Percentiles rank a stretch among this genome's conserved stretches.
Conservation (phyloP, 768 basidiomycete genomes). For the Trametes coccinea region DNA sequence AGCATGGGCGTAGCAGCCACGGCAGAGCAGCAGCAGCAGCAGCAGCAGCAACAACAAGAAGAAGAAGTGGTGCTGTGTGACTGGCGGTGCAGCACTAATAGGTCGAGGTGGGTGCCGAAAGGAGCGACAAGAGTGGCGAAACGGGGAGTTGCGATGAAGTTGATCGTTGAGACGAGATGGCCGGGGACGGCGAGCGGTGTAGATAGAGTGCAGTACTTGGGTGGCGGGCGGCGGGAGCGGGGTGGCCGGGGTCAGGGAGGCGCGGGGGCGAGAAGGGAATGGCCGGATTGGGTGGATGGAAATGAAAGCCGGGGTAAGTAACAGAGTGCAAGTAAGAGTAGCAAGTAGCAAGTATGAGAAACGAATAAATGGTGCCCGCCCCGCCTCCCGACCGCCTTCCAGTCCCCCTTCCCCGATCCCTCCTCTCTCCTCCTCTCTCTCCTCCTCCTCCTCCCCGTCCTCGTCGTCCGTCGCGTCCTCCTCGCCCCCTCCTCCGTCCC, state of each 20-base stretch:
- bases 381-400: slow-evolving; percentile 20
- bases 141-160: too few species aligned
- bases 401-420: slow-evolving; percentile 16
- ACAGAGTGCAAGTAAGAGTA: too few species aligned
- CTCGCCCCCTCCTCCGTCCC: not conserved
- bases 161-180: too few species aligned
- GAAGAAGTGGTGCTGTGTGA: too few species aligned
- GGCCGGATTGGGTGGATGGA: not conserved
- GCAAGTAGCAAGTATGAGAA: too few species aligned
- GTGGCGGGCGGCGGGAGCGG: slow-evolving; percentile 8
- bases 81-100: too few species aligned
- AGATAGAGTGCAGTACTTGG: too few species aligned
- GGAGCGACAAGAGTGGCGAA: too few species aligned
- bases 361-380: slow-evolving; percentile 16
- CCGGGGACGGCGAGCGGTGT: too few species aligned
- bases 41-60: not conserved
- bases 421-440: slow-evolving; percentile 11
- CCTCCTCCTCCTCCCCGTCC: slow-evolving; percentile 41
- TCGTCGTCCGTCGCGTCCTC: slow-evolving; percentile 4
- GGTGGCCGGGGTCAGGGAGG: slow-evolving; percentile 13
- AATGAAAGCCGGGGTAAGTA: slow-evolving; percentile 13
- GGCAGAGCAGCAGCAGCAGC: not conserved
- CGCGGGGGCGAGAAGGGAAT: slow-evolving; percentile 1
- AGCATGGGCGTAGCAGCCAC: too few species aligned
- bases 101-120: too few species aligned